A percentile compares a stretch with the other conserved stretches of the same genome.
phyloP scores from a whole-genome alignment of 768 basidiomycete genomes.

The Agaricus blazei region DNA sequence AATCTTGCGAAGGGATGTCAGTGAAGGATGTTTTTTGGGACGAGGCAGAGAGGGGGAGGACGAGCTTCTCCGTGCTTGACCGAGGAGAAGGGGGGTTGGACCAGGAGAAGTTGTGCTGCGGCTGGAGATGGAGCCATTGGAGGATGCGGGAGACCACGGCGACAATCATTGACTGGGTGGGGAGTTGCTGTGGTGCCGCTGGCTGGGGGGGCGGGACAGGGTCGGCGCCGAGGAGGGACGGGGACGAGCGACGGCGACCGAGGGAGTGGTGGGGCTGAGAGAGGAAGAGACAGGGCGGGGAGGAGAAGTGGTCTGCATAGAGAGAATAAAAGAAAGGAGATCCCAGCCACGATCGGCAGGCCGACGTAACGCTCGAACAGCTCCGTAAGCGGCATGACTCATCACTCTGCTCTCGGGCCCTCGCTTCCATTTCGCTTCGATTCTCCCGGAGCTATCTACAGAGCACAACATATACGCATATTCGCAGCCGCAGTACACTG shows the following conservation, averaged over 20 bases:
- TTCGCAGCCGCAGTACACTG: no score
- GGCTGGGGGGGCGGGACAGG: slow-evolving; percentile 11
- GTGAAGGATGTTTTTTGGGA: slow-evolving; percentile 37
- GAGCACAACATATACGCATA: background rate
- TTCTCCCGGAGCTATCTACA: no score
- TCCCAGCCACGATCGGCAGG: background rate
- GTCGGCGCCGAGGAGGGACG: slow-evolving; percentile 22
- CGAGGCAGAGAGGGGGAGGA: slow-evolving; percentile 28
- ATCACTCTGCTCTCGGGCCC: background rate
- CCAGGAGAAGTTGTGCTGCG: slow-evolving; percentile 35
- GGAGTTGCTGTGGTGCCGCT: slow-evolving; percentile 8
- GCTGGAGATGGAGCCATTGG: slow-evolving; percentile 44
- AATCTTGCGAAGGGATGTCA: slow-evolving; percentile 29
- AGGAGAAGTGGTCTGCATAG: slow-evolving; percentile 23
- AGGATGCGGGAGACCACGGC: slow-evolving; percentile 46
- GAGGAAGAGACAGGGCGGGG: slow-evolving; percentile 55
- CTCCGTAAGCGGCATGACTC: background rate
- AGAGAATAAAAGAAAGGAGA: slow-evolving; percentile 9
- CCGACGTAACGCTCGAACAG: background rate
- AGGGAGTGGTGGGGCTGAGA: slow-evolving; percentile 46
- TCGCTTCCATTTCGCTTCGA: no score
- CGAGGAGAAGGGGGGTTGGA: slow-evolving; percentile 44
- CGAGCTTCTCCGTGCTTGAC: slow-evolving; percentile 34
- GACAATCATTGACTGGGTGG: slow-evolving; percentile 39
- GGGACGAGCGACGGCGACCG: slow-evolving; percentile 50